Evolutionary conservation across 139 green algal species (phyloP).

Genomic region (Asterochloris erici): DNA sequence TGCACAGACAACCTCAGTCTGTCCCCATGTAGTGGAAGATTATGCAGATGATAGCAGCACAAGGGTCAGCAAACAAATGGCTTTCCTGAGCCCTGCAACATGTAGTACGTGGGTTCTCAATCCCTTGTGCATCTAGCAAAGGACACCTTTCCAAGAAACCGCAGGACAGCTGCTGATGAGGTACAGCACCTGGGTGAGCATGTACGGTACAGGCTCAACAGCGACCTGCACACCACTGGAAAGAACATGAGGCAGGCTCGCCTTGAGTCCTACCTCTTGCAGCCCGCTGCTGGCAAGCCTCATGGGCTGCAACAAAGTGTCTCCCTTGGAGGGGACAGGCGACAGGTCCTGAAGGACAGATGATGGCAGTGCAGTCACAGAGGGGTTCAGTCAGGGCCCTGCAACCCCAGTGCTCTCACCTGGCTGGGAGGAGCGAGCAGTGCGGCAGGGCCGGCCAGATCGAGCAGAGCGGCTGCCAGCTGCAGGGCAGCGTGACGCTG

Average conservation of each 20-base stretch:
- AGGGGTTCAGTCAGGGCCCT: not conserved
- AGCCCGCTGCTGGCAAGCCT: not conserved
- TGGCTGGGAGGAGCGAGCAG: slow-evolving; percentile 28
- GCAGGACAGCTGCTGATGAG: not conserved
- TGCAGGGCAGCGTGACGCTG: slow-evolving; percentile 57
- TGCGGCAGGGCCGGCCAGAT: slow-evolving; percentile 43
- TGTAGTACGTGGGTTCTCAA: not conserved
- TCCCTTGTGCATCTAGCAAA: not conserved
- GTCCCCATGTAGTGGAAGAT: not conserved
- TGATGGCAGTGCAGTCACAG: not conserved
- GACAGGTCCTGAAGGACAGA: not conserved
- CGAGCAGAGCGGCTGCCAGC: slow-evolving; percentile 40
- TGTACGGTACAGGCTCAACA: not conserved
- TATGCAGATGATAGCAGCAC: not conserved
- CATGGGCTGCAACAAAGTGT: not conserved
- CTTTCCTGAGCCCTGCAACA: not conserved
- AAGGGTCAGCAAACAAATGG: not conserved
- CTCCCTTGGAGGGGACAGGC: not conserved
- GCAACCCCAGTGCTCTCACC: not conserved
- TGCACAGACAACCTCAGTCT: not conserved
- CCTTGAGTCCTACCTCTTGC: not conserved
- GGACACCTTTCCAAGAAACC: not conserved
- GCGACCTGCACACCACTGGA: not conserved
- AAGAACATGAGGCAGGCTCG: not conserved
- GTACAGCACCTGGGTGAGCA: not conserved